Evolutionary conservation across 345 rosid species (phyloP).

Genomic region (Ailanthus altissimus): DNA sequence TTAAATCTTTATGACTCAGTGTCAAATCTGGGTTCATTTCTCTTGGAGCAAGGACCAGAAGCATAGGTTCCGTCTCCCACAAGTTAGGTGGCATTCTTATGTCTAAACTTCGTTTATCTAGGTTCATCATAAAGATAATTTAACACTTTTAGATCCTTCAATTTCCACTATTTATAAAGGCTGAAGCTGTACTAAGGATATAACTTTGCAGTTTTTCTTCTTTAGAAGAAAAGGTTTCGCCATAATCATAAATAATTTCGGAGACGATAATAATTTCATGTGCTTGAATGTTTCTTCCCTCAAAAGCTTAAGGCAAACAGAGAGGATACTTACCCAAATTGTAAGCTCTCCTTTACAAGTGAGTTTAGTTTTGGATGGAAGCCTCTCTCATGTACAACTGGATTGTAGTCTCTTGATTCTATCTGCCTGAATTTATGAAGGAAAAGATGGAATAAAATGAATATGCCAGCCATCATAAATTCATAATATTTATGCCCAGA

Average conservation of each 20-base stretch:
- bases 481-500: not conserved
- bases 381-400: slow-evolving; percentile 74
- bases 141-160: not conserved
- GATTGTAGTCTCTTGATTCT: slow-evolving; percentile 70
- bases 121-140: slow-evolving; percentile 12
- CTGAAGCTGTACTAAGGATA: not conserved
- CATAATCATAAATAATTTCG: not conserved
- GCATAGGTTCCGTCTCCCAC: not conserved
- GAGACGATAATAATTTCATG: not conserved
- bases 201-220: not conserved
- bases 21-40: slow-evolving; percentile 1
- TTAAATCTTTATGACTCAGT: not conserved
- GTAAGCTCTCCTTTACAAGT: slow-evolving; percentile 74
- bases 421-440: slow-evolving; percentile 43
- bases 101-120: not conserved
- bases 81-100: slow-evolving; percentile 7
- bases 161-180: not conserved
- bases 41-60: no score
- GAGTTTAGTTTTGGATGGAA: slow-evolving; percentile 75
- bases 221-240: not conserved
- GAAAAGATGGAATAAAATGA: slow-evolving; percentile 7
- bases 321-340: slow-evolving; percentile 57
- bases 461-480: not conserved
- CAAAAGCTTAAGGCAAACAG: slow-evolving; percentile 11
- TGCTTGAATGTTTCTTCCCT: slow-evolving; percentile 4